Conservation (phyloP, 1,139 yeast genomes). For the Hanseniaspora sp. region DNA sequence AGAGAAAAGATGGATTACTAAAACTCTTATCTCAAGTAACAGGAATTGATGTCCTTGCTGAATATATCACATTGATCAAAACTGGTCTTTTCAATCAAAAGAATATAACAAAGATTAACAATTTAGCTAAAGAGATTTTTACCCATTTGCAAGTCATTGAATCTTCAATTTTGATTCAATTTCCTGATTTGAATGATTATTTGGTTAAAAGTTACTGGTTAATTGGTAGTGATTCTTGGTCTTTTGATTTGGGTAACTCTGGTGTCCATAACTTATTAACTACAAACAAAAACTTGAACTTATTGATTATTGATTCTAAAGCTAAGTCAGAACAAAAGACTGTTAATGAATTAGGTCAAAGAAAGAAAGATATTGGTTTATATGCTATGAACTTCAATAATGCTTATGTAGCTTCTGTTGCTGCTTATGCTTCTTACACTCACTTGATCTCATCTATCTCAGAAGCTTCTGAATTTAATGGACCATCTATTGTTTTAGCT, state of each 20-base stretch:
- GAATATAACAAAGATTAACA: conserved; percentile 28
- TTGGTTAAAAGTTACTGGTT: conserved; percentile 62
- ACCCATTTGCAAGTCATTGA: conserved; percentile 36
- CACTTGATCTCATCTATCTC: conserved; percentile 80
- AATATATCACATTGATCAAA: conserved; percentile 50
- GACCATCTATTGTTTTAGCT: conserved; percentile 86
- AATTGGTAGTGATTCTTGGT: conserved; percentile 91
- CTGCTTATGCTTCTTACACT: conserved; percentile 85
- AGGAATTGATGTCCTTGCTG: conserved; percentile 48
- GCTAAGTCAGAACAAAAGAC: conserved; percentile 39
- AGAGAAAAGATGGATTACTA: conserved; percentile 32
- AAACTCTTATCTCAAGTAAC: neutral
- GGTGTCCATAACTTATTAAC: conserved; percentile 81
- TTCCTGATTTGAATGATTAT: conserved; percentile 39
- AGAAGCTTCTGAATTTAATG: conserved; percentile 78
- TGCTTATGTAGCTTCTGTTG: conserved; percentile 88
- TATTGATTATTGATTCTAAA: conserved; percentile 83
- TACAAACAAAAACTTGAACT: conserved; percentile 66
- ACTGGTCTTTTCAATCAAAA: conserved; percentile 29
- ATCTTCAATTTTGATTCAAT: conserved; percentile 35
- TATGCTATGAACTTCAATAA: conserved; percentile 92
- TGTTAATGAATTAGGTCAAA: conserved; percentile 27
- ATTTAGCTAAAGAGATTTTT: conserved; percentile 31
- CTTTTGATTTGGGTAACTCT: conserved; percentile 82
- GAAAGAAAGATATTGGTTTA: conserved; percentile 88